A percentile compares a stretch with the other conserved stretches of the same genome.
These are phyloP conservation scores for Colletotrichum melonis DNA, from an alignment of 2,329 filamentous ascomycete species.

Conservation along the genomic window DNA sequence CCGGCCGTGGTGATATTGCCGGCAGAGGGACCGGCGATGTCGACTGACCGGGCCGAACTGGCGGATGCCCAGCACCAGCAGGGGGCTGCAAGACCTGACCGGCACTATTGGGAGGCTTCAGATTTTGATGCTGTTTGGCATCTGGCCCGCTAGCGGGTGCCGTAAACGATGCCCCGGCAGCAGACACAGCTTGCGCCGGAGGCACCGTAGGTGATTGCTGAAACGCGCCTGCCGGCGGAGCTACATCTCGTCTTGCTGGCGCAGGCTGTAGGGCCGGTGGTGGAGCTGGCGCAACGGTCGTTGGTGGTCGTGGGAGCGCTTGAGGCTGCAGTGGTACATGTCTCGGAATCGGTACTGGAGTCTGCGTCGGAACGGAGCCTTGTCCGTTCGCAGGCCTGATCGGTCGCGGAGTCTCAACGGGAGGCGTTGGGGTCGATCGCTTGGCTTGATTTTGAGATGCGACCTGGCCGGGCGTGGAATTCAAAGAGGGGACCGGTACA, in stretches of 20 bases:
- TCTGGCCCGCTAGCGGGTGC: slow-evolving; percentile 33
- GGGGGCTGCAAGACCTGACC: slow-evolving; percentile 52
- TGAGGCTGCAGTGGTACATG: slow-evolving; percentile 28
- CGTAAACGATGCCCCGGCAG: slow-evolving; percentile 1
- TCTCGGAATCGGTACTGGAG: slow-evolving; percentile 30
- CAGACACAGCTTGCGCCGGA: slow-evolving; percentile 16
- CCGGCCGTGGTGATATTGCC: slow-evolving; percentile 48
- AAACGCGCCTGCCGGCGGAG: slow-evolving; percentile 9
- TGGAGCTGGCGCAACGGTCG: background rate
- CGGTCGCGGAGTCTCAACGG: slow-evolving; percentile 12
- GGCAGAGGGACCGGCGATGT: slow-evolving; percentile 39
- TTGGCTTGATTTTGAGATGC: slow-evolving; percentile 18
- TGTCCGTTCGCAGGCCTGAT: slow-evolving; percentile 39
- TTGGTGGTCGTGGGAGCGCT: slow-evolving; percentile 7
- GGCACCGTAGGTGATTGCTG: slow-evolving; percentile 25
- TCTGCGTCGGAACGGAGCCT: slow-evolving; percentile 38
- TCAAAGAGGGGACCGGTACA: slow-evolving; percentile 19
- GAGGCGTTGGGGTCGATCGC: slow-evolving; percentile 13
- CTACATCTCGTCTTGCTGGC: slow-evolving; percentile 26
- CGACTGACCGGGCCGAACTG: slow-evolving; percentile 38
- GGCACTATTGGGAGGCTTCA: slow-evolving; percentile 44
- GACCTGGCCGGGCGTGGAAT: background rate
- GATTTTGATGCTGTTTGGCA: slow-evolving; percentile 48
- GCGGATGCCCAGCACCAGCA: slow-evolving; percentile 44
- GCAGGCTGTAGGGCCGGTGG: background rate